Percentiles rank a stretch among this genome's conserved stretches.
phyloP scores from a whole-genome alignment of 306 rosid species.

The Parietaria judaica region DNA sequence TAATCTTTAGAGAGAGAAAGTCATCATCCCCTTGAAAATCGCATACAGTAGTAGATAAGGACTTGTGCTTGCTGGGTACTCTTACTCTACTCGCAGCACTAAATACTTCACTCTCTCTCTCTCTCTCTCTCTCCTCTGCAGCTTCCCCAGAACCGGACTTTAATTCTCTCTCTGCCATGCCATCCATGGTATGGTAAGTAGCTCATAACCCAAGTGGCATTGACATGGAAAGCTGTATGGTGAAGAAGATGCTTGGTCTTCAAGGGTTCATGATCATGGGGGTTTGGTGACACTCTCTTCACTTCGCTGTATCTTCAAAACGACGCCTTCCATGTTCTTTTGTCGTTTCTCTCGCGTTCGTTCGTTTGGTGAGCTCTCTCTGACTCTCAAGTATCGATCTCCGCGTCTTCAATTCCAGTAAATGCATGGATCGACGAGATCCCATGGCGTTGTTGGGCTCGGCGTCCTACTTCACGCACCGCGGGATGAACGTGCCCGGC shows the following conservation, averaged over 20 bases:
- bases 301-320: constrained; percentile 44
- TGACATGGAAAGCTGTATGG: constrained; percentile 22
- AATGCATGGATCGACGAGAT: constrained; percentile 98
- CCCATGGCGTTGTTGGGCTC: constrained; percentile 71
- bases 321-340: constrained; percentile 25
- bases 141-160: constrained; percentile 25
- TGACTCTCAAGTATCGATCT: too few species aligned
- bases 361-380: constrained; percentile 53
- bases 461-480: constrained; percentile 65
- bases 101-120: constrained; percentile 8
- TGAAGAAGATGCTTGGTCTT: constrained; percentile 47
- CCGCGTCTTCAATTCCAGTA: constrained; percentile 13
- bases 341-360: constrained; percentile 22
- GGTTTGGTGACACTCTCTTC: constrained; percentile 46
- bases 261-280: constrained; percentile 47
- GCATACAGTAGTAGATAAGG: constrained; percentile 68
- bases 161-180: constrained; percentile 9
- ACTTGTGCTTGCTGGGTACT: constrained; percentile 25
- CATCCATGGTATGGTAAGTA: background rate
- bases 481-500: constrained; percentile 49
- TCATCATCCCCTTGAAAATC: constrained; percentile 30
- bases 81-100: too few species aligned
- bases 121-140: constrained; percentile 17
- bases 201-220: constrained; percentile 27
- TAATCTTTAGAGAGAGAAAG: constrained; percentile 23